Conservation (phyloP, 352 stramenopile species). For the Globisporangium spinosum region DNA sequence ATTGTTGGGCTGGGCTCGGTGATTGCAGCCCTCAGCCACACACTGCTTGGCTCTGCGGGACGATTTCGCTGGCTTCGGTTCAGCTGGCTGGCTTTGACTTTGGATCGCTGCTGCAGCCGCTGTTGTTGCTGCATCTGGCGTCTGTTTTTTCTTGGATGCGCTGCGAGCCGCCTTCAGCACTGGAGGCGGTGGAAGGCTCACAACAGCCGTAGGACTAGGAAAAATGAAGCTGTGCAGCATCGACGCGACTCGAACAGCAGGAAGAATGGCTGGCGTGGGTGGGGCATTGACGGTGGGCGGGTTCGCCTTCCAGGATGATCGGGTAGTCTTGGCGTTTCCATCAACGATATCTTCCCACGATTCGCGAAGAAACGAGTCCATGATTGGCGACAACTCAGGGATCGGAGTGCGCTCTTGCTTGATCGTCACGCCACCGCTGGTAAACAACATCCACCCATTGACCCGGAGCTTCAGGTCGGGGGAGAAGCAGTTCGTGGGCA, state of each 20-base stretch:
- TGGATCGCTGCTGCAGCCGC: too few species aligned
- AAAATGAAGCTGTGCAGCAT: conserved; percentile 28
- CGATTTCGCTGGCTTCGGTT: conserved; percentile 11
- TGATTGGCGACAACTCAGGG: conserved; percentile 42
- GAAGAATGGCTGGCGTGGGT: conserved; percentile 14
- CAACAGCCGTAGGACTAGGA: conserved; percentile 11
- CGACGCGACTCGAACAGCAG: conserved; percentile 23
- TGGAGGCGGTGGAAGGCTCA: background rate
- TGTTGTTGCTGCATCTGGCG: background rate
- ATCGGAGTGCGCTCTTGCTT: conserved; percentile 6
- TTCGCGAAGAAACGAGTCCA: conserved; percentile 60
- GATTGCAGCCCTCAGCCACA: conserved; percentile 50
- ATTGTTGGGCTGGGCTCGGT: conserved; percentile 74
- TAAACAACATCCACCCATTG: conserved; percentile 22
- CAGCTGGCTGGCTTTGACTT: conserved; percentile 3
- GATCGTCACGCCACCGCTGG: background rate
- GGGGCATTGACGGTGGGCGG: background rate
- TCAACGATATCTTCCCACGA: conserved; percentile 52
- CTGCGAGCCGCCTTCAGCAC: conserved; percentile 2
- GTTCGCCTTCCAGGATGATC: conserved; percentile 28
- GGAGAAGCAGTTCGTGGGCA: conserved; percentile 17
- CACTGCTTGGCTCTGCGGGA: conserved; percentile 63
- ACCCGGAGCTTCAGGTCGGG: conserved; percentile 38
- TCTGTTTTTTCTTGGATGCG: background rate
- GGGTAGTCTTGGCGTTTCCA: conserved; percentile 18